phyloP scores from a whole-genome alignment of 2,329 filamentous ascomycete species.

The Pseudonectria foliicola region DNA sequence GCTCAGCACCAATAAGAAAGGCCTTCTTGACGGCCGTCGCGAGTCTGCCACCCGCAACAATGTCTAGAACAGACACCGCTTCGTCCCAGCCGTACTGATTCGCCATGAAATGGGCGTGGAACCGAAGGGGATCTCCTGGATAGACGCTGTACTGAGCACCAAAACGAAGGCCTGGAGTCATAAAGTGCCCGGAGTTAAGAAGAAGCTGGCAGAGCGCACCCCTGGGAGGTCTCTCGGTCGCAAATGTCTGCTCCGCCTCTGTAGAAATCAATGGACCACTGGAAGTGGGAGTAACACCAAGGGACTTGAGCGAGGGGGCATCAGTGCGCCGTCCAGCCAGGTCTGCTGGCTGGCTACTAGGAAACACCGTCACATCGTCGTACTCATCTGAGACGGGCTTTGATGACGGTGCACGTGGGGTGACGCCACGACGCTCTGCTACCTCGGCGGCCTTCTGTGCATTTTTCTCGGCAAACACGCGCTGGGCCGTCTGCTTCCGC shows the following conservation, averaged over 20 bases:
- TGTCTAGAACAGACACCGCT: slow-evolving; percentile 73
- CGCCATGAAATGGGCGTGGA: slow-evolving; percentile 90
- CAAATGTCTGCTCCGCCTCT: slow-evolving; percentile 7
- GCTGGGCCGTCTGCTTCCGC: slow-evolving; percentile 36
- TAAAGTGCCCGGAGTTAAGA: slow-evolving; percentile 72
- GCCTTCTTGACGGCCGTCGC: slow-evolving; percentile 96
- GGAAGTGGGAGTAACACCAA: slow-evolving; percentile 31
- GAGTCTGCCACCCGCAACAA: slow-evolving; percentile 78
- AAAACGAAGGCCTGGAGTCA: slow-evolving; percentile 88
- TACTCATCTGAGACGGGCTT: slow-evolving; percentile 5
- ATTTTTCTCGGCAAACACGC: slow-evolving; percentile 32
- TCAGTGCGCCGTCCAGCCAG: slow-evolving; percentile 6
- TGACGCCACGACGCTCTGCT: slow-evolving; percentile 13
- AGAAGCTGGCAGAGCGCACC: slow-evolving; percentile 70
- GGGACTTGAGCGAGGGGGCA: slow-evolving; percentile 10
- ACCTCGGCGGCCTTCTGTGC: slow-evolving; percentile 27
- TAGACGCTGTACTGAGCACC: slow-evolving; percentile 93
- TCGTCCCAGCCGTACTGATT: slow-evolving; percentile 84
- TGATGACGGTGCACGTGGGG: slow-evolving; percentile 1
- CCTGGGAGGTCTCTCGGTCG: slow-evolving; percentile 10
- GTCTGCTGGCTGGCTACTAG: slow-evolving; percentile 13
- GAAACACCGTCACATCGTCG: slow-evolving; percentile 9
- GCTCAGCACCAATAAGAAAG: slow-evolving; percentile 72
- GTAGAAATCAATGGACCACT: slow-evolving; percentile 24
- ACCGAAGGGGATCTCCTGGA: slow-evolving; percentile 87